Conservation (phyloP, 345 rosid species). For the Noccaea caerulescens region DNA sequence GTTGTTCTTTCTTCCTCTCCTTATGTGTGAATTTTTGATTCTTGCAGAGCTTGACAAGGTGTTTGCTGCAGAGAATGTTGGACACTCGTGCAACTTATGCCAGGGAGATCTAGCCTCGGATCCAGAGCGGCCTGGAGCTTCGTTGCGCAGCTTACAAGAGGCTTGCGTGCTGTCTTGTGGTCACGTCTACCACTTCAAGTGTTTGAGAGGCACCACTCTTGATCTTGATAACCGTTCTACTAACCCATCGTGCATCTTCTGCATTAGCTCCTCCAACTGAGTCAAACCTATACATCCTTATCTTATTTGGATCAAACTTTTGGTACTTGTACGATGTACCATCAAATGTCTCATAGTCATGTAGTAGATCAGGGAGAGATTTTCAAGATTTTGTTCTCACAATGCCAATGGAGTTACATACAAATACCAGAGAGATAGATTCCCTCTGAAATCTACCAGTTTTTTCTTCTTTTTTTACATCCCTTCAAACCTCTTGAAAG, state of each 20-base stretch:
- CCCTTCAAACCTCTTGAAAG: constrained; percentile 11
- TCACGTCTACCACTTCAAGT: constrained; percentile 41
- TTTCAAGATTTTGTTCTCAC: background rate
- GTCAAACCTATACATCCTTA: background rate
- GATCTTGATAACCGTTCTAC: constrained; percentile 28
- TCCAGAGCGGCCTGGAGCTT: constrained; percentile 38
- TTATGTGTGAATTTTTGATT: background rate
- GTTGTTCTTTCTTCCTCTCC: background rate
- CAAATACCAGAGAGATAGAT: constrained; percentile 8
- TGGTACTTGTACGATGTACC: constrained; percentile 4
- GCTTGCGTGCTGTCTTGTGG: constrained; percentile 41
- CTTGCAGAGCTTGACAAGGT: constrained; percentile 29
- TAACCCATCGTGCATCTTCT: constrained; percentile 40
- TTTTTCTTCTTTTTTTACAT: constrained; percentile 29
- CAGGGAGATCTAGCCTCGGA: constrained; percentile 29
- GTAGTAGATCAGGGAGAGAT: constrained; percentile 2
- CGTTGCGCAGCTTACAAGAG: constrained; percentile 30
- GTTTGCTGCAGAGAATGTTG: constrained; percentile 36
- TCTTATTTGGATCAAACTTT: constrained; percentile 7
- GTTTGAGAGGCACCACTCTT: constrained; percentile 35
- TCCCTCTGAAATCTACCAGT: constrained; percentile 18
- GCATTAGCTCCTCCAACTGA: constrained; percentile 30
- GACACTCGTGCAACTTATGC: constrained; percentile 40
- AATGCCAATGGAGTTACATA: constrained; percentile 34
- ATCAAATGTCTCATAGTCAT: constrained; percentile 12